These are phyloP conservation scores for Coprinopsis sp. DNA, from an alignment of 768 basidiomycete genomes.

Conservation along the genomic window DNA sequence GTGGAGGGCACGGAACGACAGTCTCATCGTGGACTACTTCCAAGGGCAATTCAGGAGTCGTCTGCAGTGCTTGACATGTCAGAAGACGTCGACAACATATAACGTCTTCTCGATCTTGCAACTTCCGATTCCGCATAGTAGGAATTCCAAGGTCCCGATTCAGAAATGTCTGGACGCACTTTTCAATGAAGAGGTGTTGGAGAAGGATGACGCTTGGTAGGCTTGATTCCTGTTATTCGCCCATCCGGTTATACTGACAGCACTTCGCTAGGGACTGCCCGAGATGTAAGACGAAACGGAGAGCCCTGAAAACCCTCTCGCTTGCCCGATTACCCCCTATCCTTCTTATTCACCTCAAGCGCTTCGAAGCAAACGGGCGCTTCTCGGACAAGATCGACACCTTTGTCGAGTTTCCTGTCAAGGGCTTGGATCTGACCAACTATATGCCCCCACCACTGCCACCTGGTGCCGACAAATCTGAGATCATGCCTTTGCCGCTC, in stretches of 20 bases:
- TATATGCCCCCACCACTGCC: slow-evolving; percentile 83
- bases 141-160: slow-evolving; percentile 60
- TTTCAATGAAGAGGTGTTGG: slow-evolving; percentile 85
- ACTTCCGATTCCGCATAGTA: slow-evolving; percentile 74
- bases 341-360: slow-evolving; percentile 86
- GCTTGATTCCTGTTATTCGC: slow-evolving; percentile 15
- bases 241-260: background rate
- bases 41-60: slow-evolving; percentile 95
- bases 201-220: slow-evolving; percentile 92
- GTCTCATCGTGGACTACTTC: slow-evolving; percentile 93
- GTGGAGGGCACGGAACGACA: slow-evolving; percentile 88
- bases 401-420: slow-evolving; percentile 83
- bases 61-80: slow-evolving; percentile 85
- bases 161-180: slow-evolving; percentile 85
- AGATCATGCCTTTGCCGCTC: slow-evolving; percentile 37
- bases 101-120: slow-evolving; percentile 95
- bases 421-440: slow-evolving; percentile 56
- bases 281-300: slow-evolving; percentile 82
- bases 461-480: slow-evolving; percentile 53
- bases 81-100: slow-evolving; percentile 96
- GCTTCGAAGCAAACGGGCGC: slow-evolving; percentile 85
- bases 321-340: slow-evolving; percentile 92
- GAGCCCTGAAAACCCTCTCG: slow-evolving; percentile 81
- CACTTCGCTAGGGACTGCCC: slow-evolving; percentile 79
- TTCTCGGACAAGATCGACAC: slow-evolving; percentile 98